A percentile compares a stretch with the other conserved stretches of the same genome.
phyloP scores from a whole-genome alignment of 805 yeast species.

The Cyberlindnera nakhonratchasimensis region DNA sequence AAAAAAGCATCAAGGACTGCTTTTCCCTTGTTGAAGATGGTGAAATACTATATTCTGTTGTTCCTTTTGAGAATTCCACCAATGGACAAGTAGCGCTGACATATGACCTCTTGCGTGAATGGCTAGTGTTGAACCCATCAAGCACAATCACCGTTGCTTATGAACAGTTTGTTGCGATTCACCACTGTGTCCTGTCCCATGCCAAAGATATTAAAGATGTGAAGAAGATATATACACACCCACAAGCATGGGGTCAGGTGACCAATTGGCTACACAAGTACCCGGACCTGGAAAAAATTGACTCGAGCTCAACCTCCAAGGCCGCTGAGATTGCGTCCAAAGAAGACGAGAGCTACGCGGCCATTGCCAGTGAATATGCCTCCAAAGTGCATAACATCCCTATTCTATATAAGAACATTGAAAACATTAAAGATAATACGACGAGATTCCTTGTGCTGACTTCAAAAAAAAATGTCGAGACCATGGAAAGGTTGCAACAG shows the following conservation, averaged over 20 bases:
- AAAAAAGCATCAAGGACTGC: slow-evolving; percentile 47
- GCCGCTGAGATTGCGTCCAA: slow-evolving; percentile 67
- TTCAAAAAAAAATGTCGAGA: slow-evolving; percentile 18
- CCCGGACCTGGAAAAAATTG: slow-evolving; percentile 47
- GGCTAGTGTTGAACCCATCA: slow-evolving; percentile 37
- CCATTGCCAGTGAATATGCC: slow-evolving; percentile 72
- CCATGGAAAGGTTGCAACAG: slow-evolving; percentile 1
- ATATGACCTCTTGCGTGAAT: slow-evolving; percentile 74
- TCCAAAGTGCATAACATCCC: slow-evolving; percentile 57
- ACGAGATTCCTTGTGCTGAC: slow-evolving; percentile 80
- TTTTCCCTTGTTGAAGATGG: slow-evolving; percentile 46
- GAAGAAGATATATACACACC: slow-evolving; percentile 75
- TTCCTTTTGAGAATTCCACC: slow-evolving; percentile 92
- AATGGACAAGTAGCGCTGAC: slow-evolving; percentile 91
- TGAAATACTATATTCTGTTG: slow-evolving; percentile 63
- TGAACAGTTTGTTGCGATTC: slow-evolving; percentile 79
- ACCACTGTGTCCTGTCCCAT: slow-evolving; percentile 65
- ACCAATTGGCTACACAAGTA: slow-evolving; percentile 46
- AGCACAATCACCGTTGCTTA: slow-evolving; percentile 44
- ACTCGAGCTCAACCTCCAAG: slow-evolving; percentile 74
- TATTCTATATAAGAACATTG: slow-evolving; percentile 53
- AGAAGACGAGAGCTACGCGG: slow-evolving; percentile 48
- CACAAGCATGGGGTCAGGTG: slow-evolving; percentile 98
- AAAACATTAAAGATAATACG: slow-evolving; percentile 72
- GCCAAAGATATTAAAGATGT: slow-evolving; percentile 44